A percentile compares a stretch with the other conserved stretches of the same genome.
Evolutionary conservation across 2,329 filamentous ascomycete genomes (phyloP).

Genomic region (Epichloe hybrida): DNA sequence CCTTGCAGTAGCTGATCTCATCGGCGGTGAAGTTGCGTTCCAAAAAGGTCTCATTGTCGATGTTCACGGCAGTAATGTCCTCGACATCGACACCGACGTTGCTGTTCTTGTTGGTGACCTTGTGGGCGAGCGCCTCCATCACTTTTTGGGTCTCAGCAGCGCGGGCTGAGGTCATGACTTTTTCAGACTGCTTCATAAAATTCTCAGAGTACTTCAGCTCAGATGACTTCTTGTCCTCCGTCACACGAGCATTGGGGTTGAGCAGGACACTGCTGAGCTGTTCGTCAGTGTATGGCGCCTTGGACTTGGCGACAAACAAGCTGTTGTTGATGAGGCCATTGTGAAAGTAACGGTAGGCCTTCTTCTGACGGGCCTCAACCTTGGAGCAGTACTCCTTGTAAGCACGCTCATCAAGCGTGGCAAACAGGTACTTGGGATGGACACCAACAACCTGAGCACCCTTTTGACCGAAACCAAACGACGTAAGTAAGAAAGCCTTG

Average conservation of each 20-base stretch:
- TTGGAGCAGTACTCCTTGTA: conserved; percentile 75
- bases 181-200: conserved; percentile 52
- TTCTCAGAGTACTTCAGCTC: conserved; percentile 60
- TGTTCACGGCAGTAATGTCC: conserved; percentile 73
- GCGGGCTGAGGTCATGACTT: conserved; percentile 34
- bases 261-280: conserved; percentile 82
- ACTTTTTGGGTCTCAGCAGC: conserved; percentile 56
- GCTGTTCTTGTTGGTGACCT: conserved; percentile 42
- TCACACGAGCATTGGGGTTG: conserved; percentile 82
- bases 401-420: conserved; percentile 76
- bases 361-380: conserved; percentile 91
- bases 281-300: conserved; percentile 78
- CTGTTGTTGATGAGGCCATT: conserved; percentile 97
- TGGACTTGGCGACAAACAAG: conserved; percentile 89
- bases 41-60: conserved; percentile 86
- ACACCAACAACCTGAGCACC: conserved; percentile 94
- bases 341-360: conserved; percentile 97
- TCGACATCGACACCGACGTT: conserved; percentile 93
- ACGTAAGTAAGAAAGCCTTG: conserved; percentile 98
- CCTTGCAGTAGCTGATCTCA: conserved; percentile 78
- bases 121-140: conserved; percentile 62
- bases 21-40: conserved; percentile 82
- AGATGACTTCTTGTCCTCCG: conserved; percentile 72
- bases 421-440: conserved; percentile 90
- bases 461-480: conserved; percentile 98